A percentile compares a stretch with the other conserved stretches of the same genome.
These are phyloP conservation scores for Chlorella variabilis DNA, from an alignment of 163 green algal genomes.

Conservation along the genomic window DNA sequence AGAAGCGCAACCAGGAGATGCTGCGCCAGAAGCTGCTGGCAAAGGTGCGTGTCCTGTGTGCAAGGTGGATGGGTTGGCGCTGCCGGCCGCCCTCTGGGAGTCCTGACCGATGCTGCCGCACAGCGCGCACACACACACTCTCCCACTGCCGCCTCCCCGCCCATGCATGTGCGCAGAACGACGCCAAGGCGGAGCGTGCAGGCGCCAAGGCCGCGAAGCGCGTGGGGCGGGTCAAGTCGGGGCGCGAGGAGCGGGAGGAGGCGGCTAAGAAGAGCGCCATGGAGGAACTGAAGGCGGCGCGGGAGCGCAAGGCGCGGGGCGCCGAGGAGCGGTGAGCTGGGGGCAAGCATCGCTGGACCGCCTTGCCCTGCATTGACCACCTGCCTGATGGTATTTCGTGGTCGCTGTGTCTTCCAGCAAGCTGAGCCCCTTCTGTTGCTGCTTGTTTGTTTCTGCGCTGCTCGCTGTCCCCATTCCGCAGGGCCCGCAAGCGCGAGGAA, in stretches of 20 bases:
- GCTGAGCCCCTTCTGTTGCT: too few species aligned
- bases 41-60: constrained; percentile 3
- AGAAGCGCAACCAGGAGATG: constrained; percentile 63
- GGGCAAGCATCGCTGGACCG: background rate
- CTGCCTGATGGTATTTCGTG: too few species aligned
- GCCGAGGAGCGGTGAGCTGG: constrained; percentile 28
- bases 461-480: too few species aligned
- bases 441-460: too few species aligned
- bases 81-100: too few species aligned
- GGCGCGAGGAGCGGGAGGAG: constrained; percentile 49
- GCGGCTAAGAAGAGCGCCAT: constrained; percentile 66
- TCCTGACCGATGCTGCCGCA: too few species aligned
- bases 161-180: background rate
- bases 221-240: constrained; percentile 27
- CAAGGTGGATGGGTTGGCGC: too few species aligned
- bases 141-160: background rate
- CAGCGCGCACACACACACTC: too few species aligned
- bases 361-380: too few species aligned
- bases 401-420: too few species aligned
- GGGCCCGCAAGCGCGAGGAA: background rate
- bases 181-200: constrained; percentile 8
- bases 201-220: constrained; percentile 34
- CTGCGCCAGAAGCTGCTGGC: constrained; percentile 65
- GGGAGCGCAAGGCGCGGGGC: constrained; percentile 50
- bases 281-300: constrained; percentile 63